Evolutionary conservation across 768 basidiomycete species (phyloP), one percentile per base, ranked within the genome.

Genomic region (Austroboletus eburneus): DNA sequence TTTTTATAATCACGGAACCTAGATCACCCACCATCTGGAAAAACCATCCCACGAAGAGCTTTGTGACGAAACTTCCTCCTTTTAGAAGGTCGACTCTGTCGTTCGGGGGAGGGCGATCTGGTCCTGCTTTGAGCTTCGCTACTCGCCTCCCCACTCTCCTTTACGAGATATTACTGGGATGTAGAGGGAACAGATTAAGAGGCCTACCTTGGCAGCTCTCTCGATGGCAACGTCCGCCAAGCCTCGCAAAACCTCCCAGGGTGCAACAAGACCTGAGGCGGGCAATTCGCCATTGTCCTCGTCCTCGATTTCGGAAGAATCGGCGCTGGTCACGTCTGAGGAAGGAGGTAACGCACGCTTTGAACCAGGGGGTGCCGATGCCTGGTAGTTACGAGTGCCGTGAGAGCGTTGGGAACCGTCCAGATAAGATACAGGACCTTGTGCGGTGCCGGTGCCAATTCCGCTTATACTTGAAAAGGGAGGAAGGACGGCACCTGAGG

Each of bases 291-390:
- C 84, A 47, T 78, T 78, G 35, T 87, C 87, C 37, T 90, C 87
- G 39, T 89, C 88, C 41, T 91, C 91, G n/a, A 80, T 64, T 58
- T 91, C 90, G 30, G 88, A 87, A 1, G 89, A 89, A 64, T 91
- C 82, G 10, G 85, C 81, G 52, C 86, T 90, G 9, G 83, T 81
- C 49, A 81, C 77, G 55, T 79, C 81, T 2, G 87, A 87, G 13
- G 80, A 75, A 3, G 75, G 69, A 12, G 79, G 77, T 27, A 79
- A 77, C 24, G 76, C 72, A 53, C 86, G 74, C 66, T 87, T 88
- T 46, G 77, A 68, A 23, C 73, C 71, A 33, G 75, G 65, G 22
- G 57, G 55, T 3, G 50, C 48, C 9, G 69, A 50, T 33, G 54
- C 42, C n/a, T n/a, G 60, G 54, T 70, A 68, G 52, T 65, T 69